Conservation (phyloP, 1,139 yeast genomes). For the Dujonia santamariae region DNA sequence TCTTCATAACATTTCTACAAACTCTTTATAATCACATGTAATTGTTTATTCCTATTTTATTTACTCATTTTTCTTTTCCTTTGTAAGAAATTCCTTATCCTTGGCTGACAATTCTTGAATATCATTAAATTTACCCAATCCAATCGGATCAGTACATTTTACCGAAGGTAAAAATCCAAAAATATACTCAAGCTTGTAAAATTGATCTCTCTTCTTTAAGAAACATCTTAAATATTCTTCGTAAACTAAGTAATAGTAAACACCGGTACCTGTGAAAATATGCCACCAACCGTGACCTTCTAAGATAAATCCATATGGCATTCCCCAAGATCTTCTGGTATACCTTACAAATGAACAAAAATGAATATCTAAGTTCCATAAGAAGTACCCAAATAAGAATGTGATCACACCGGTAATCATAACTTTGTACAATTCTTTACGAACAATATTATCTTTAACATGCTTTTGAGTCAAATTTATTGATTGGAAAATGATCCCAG, state of each 20-base stretch:
- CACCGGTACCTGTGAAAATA: slow-evolving; percentile 75
- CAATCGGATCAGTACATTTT: slow-evolving; percentile 26
- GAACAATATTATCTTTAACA: slow-evolving; percentile 48
- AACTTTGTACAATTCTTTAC: slow-evolving; percentile 47
- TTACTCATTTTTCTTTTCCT: slow-evolving; percentile 9
- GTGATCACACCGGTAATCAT: slow-evolving; percentile 60
- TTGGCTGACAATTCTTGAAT: slow-evolving; percentile 19
- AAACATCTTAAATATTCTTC: slow-evolving; percentile 68
- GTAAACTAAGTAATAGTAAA: slow-evolving; percentile 57
- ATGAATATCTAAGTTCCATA: slow-evolving; percentile 87
- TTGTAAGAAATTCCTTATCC: slow-evolving; percentile 13
- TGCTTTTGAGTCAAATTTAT: slow-evolving; percentile 45
- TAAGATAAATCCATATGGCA: slow-evolving; percentile 83
- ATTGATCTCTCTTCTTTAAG: slow-evolving; percentile 49
- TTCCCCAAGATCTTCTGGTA: slow-evolving; percentile 65
- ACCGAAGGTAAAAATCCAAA: slow-evolving; percentile 40
- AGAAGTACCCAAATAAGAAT: slow-evolving; percentile 68
- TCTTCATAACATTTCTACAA: neutral
- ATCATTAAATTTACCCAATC: slow-evolving; percentile 23
- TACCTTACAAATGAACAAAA: slow-evolving; percentile 64
- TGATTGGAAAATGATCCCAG: slow-evolving; percentile 58
- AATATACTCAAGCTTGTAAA: slow-evolving; percentile 52
- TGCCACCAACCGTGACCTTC: slow-evolving; percentile 99
- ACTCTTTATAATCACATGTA: neutral
- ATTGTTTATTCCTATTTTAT: neutral